Evolutionary conservation across 2,329 filamentous ascomycete genomes (phyloP).

Genomic region (Lizonia empirigonia): DNA sequence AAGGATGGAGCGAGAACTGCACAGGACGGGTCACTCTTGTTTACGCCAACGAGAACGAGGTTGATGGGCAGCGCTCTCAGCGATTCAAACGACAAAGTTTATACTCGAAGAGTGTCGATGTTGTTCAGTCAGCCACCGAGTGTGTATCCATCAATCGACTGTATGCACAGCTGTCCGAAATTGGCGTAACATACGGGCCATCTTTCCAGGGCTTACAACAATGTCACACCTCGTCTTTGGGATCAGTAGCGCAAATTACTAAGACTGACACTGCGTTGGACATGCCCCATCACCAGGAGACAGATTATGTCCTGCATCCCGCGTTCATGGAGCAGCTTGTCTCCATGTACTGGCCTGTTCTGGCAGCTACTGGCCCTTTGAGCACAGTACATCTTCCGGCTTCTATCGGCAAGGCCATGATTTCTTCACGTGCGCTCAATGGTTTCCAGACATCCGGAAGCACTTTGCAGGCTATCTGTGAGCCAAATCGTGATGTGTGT

Average conservation of each 20-base stretch:
- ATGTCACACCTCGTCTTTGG: conserved; percentile 49
- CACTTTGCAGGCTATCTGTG: conserved; percentile 24
- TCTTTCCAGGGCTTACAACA: conserved; percentile 59
- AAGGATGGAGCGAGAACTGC: conserved; percentile 65
- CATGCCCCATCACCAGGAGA: conserved; percentile 38
- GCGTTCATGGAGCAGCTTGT: conserved; percentile 35
- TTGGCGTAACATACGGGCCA: conserved; percentile 59
- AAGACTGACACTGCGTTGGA: conserved; percentile 26
- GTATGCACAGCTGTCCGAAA: conserved; percentile 54
- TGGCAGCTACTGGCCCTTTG: conserved; percentile 18
- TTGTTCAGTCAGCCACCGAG: conserved; percentile 10
- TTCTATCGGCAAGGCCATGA: conserved; percentile 29
- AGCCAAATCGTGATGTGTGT: conserved; percentile 10
- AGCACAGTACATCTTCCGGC: conserved; percentile 30
- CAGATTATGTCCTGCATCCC: conserved; percentile 34
- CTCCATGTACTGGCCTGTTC: conserved; percentile 36
- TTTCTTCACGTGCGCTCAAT: conserved; percentile 22
- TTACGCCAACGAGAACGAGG: conserved; percentile 47
- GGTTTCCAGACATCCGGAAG: conserved; percentile 4
- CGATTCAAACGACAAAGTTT: conserved; percentile 18
- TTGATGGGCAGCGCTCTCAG: conserved; percentile 41
- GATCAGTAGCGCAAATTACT: conserved; percentile 32
- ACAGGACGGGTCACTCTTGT: conserved; percentile 49
- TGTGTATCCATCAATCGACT: conserved; percentile 41
- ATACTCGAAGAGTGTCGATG: conserved; percentile 11